These are phyloP conservation scores for Asterionellopsis glacialis DNA, from an alignment of 108 stramenopile genomes.

Conservation along the genomic window DNA sequence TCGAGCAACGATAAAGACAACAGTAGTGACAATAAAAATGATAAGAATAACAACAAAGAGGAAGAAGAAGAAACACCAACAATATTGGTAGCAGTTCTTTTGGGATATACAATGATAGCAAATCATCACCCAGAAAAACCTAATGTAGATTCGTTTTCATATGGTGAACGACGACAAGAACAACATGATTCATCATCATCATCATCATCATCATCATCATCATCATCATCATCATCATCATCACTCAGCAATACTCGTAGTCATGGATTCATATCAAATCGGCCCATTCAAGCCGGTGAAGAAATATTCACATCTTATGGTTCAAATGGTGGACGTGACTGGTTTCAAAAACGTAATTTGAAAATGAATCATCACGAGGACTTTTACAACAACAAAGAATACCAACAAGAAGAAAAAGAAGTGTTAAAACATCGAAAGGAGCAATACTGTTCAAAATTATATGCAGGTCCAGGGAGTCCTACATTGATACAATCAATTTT, in stretches of 20 bases:
- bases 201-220: too few species aligned
- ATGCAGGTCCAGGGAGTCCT: constrained; percentile 20
- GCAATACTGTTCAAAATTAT: constrained; percentile 30
- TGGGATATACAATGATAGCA: constrained; percentile 29
- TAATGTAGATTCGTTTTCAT: constrained; percentile 15
- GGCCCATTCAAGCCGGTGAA: constrained; percentile 32
- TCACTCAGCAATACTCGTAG: neutral
- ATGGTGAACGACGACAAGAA: neutral
- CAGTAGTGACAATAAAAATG: neutral
- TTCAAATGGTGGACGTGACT: constrained; percentile 16
- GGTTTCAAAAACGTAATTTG: constrained; percentile 29
- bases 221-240: too few species aligned
- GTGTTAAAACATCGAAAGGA: constrained; percentile 5
- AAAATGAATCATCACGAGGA: neutral
- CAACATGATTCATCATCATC: neutral
- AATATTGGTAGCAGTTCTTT: constrained; percentile 11
- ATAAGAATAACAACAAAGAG: neutral
- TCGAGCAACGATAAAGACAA: constrained; percentile 1
- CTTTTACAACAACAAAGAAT: neutral
- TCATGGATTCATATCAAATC: constrained; percentile 24
- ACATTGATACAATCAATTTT: constrained; percentile 15
- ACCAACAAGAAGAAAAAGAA: constrained; percentile 8
- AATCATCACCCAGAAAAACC: constrained; percentile 27
- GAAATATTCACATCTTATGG: constrained; percentile 27
- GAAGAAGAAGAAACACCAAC: neutral